Evolutionary conservation across 129 eudicot genomes (phyloP), one percentile per base, ranked within the genome.

Genomic region (Glebionis coronaria): DNA sequence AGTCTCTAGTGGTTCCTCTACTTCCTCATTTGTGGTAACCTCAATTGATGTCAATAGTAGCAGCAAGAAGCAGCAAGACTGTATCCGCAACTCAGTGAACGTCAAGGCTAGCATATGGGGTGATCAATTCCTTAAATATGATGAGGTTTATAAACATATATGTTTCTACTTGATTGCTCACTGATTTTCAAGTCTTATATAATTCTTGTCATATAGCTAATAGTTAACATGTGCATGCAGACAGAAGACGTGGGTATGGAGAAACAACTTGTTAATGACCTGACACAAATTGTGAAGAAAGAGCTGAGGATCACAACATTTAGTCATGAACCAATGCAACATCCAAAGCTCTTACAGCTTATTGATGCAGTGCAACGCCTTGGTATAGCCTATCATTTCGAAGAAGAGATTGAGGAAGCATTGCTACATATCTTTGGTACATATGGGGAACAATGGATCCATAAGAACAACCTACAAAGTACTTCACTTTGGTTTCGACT

Each of bases 91-190:
- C 4, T 23, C 74, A 0, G 63, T 67, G 14, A 61, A 61, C 25
- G 74, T 74, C 71, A 38, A 67, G 0, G 71, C 80, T 4, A 75
- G 79, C 52, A 14, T 82, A 2, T 82, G 87, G 83, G 81, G 81
- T 10, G 75, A 74, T 47, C 63, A 31, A 61, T 78, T 82, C 65
- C 49, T 25, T 50, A 27, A 10, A 40, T 13, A 21, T 56, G 12
- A 68, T 65, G 8, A 3, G 45, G n/a, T 60, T 68, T 52, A 23
- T 19, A 23, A 23, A 20, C 11, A 53, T 68, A 59, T 75, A 3
- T 56, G 8, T 23, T 12, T 27, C 9, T 10, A 25, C 19, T 11
- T 12, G 40, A 56, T 25, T 25, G 12, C 23, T 20, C 25, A 23
- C 25, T 8, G 12, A 2, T 64, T 6, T 0, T 12, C 21, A 0